These are phyloP conservation scores for Trichoderma guizhouense DNA, from an alignment of 2,329 filamentous ascomycete species.

Conservation along the genomic window DNA sequence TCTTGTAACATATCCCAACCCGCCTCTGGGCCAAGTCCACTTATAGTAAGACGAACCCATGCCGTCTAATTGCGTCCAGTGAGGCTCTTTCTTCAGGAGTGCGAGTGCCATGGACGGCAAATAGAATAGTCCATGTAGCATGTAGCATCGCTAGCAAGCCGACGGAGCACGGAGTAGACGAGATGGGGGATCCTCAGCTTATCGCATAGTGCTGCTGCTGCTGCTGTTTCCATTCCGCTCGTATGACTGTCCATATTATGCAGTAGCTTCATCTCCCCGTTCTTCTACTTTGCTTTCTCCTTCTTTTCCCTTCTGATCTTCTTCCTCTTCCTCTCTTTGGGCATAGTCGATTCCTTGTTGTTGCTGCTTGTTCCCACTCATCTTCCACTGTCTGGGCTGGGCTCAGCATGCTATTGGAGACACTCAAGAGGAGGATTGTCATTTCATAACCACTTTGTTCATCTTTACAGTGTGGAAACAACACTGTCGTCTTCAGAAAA, in stretches of 20 bases:
- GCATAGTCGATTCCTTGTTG: not conserved
- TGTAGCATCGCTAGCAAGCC: not conserved
- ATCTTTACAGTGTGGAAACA: not conserved
- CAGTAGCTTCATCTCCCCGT: not conserved
- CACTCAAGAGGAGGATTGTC: not conserved
- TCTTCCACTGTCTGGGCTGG: not conserved
- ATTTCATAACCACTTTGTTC: not conserved
- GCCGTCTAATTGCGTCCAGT: not conserved
- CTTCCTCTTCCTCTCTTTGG: not conserved
- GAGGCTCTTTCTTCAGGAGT: not conserved
- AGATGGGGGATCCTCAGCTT: not conserved
- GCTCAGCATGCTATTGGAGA: not conserved
- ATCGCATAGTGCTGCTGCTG: not conserved
- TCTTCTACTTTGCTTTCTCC: not conserved
- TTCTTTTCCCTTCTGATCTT: not conserved
- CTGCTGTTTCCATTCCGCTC: not conserved
- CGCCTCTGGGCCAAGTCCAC: not conserved
- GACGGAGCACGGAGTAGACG: not conserved
- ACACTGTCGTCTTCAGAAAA: not conserved
- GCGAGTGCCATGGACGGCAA: not conserved
- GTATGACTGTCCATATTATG: not conserved
- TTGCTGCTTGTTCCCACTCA: not conserved
- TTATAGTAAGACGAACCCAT: constrained; percentile 1
- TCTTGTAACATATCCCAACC: not conserved
- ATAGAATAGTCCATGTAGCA: not conserved